These are phyloP conservation scores for Neonectria faginata DNA, from an alignment of 2,329 filamentous ascomycete species.

Conservation along the genomic window DNA sequence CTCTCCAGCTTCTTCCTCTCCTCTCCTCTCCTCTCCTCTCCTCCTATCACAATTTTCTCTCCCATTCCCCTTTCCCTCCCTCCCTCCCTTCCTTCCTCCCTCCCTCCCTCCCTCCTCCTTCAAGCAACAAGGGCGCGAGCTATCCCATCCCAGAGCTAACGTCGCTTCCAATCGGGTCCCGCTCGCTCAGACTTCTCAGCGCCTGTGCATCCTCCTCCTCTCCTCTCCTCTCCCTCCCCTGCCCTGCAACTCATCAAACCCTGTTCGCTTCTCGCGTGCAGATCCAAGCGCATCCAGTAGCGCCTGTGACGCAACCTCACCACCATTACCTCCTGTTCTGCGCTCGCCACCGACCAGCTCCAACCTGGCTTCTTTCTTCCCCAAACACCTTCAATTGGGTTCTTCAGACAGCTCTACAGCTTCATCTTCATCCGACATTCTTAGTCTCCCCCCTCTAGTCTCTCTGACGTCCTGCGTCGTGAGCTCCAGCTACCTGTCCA, in stretches of 20 bases:
- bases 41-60: background rate
- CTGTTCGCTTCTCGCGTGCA: slow-evolving; percentile 40
- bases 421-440: slow-evolving; percentile 36
- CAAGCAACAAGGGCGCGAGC: slow-evolving; percentile 1
- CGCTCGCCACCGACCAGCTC: slow-evolving; percentile 37
- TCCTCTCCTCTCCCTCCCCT: background rate
- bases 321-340: slow-evolving; percentile 42
- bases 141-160: background rate
- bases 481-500: slow-evolving; percentile 23
- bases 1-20: slow-evolving; percentile 1
- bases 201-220: background rate
- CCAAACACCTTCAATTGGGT: slow-evolving; percentile 44
- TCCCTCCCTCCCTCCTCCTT: background rate
- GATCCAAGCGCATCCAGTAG: slow-evolving; percentile 43
- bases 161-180: background rate
- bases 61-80: no score
- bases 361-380: slow-evolving; percentile 39
- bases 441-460: slow-evolving; percentile 23
- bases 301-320: slow-evolving; percentile 46
- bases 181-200: background rate
- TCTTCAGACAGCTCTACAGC: slow-evolving; percentile 39
- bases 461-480: slow-evolving; percentile 20
- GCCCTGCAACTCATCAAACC: slow-evolving; percentile 34
- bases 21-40: slow-evolving; percentile 15
- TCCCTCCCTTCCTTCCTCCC: no score